A percentile compares a stretch with the other conserved stretches of the same genome.
These are phyloP conservation scores for Magnusiomyces magnusii DNA, from an alignment of 1,139 yeast genomes.

Conservation along the genomic window DNA sequence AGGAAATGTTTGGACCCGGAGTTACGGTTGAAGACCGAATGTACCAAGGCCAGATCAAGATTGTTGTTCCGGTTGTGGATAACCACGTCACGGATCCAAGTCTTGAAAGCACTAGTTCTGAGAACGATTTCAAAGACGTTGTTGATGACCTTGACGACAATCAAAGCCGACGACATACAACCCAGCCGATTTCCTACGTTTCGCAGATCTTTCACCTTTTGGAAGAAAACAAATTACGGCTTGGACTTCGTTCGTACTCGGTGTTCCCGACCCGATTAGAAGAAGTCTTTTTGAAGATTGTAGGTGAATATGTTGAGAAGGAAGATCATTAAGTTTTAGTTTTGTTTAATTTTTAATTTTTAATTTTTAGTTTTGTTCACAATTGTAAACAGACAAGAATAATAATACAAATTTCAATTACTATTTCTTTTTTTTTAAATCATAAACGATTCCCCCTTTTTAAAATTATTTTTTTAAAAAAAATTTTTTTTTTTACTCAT, in stretches of 20 bases:
- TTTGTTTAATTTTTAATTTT: not conserved
- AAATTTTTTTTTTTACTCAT: constrained; percentile 1
- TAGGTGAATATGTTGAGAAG: constrained; percentile 21
- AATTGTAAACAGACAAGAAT: too few relatives aligned
- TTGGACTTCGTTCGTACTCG: constrained; percentile 30
- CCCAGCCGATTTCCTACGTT: constrained; percentile 5
- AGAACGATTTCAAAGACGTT: too few relatives aligned
- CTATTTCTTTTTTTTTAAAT: too few relatives aligned
- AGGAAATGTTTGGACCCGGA: not conserved
- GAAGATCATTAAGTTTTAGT: constrained; percentile 16
- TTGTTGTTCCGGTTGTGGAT: constrained; percentile 25
- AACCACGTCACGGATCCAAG: not conserved
- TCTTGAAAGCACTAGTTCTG: not conserved
- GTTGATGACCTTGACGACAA: constrained; percentile 1
- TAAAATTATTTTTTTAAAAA: too few relatives aligned
- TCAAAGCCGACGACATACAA: too few relatives aligned
- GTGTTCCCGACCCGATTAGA: constrained; percentile 31
- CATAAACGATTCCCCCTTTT: too few relatives aligned
- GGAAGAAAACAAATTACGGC: constrained; percentile 23
- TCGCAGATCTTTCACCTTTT: constrained; percentile 26
- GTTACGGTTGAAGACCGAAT: constrained; percentile 25
- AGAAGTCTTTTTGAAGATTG: constrained; percentile 33
- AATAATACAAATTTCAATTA: too few relatives aligned
- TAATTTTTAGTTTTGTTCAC: too few relatives aligned
- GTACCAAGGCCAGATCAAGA: constrained; percentile 32